A percentile compares a stretch with the other conserved stretches of the same genome.
Evolutionary conservation across 129 eudicot species (phyloP).

Genomic region (Flaveria sonorensis): DNA sequence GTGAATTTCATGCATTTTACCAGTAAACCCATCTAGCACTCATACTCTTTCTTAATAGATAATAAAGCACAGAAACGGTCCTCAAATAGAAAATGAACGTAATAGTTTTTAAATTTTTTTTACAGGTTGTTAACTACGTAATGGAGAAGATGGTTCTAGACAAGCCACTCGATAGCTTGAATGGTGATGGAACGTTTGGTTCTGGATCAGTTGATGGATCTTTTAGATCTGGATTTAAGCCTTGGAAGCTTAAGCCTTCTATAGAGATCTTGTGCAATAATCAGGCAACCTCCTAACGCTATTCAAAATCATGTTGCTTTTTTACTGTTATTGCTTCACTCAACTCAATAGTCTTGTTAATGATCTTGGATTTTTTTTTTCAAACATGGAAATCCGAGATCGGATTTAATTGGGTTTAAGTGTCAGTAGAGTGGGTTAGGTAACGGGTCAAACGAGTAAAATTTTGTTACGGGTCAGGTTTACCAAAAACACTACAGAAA

Average conservation of each 20-base stretch:
- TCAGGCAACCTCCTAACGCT: conserved; percentile 54
- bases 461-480: background rate
- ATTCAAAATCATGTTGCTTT: background rate
- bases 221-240: conserved; percentile 63
- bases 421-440: background rate
- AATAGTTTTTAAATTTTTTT: background rate
- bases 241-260: conserved; percentile 82
- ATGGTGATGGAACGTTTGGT: conserved; percentile 56
- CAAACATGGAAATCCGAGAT: background rate
- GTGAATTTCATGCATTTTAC: background rate
- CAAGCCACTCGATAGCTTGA: conserved; percentile 66
- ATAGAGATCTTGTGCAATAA: conserved; percentile 89
- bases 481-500: background rate
- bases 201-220: conserved; percentile 57
- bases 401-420: background rate
- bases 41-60: background rate
- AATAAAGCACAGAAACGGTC: background rate
- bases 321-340: background rate
- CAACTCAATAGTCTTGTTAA: background rate
- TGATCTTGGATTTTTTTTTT: background rate
- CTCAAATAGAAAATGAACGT: background rate
- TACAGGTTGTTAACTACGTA: conserved; percentile 86
- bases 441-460: background rate
- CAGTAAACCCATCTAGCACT: background rate
- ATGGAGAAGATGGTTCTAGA: conserved; percentile 92